phyloP scores from a whole-genome alignment of 345 rosid genomes.

The Dipteronia sinensis region DNA sequence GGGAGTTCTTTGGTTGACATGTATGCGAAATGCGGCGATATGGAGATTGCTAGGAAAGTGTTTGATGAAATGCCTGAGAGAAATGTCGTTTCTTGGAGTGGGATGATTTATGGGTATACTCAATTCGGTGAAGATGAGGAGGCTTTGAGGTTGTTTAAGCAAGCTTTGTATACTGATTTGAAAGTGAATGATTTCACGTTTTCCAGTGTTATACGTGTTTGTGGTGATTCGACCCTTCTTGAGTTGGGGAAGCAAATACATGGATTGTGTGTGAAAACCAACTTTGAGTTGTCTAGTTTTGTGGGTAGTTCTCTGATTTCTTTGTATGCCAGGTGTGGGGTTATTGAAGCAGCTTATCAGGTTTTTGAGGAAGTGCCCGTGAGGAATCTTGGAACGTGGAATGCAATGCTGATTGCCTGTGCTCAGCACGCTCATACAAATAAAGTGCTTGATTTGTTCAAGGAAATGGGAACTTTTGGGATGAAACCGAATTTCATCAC shows the following conservation, averaged over 20 bases:
- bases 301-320: constrained; percentile 86
- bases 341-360: constrained; percentile 59
- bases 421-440: constrained; percentile 69
- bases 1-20: constrained; percentile 84
- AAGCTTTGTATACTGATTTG: constrained; percentile 50
- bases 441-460: constrained; percentile 56
- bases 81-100: constrained; percentile 94
- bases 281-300: constrained; percentile 64
- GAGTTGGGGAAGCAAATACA: constrained; percentile 90
- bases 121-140: constrained; percentile 74
- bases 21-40: constrained; percentile 76
- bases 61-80: constrained; percentile 84
- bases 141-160: constrained; percentile 69
- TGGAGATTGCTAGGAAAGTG: constrained; percentile 57
- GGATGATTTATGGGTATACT: constrained; percentile 83
- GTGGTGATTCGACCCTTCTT: constrained; percentile 68
- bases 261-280: constrained; percentile 71
- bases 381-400: constrained; percentile 86
- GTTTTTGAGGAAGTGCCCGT: constrained; percentile 54
- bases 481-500: constrained; percentile 81
- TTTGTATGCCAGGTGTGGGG: constrained; percentile 77
- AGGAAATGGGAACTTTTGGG: constrained; percentile 52
- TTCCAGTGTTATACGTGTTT: constrained; percentile 74
- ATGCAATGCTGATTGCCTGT: constrained; percentile 82
- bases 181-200: constrained; percentile 84